Conservation (phyloP, 768 basidiomycete genomes). For the Suillus bovinus region DNA sequence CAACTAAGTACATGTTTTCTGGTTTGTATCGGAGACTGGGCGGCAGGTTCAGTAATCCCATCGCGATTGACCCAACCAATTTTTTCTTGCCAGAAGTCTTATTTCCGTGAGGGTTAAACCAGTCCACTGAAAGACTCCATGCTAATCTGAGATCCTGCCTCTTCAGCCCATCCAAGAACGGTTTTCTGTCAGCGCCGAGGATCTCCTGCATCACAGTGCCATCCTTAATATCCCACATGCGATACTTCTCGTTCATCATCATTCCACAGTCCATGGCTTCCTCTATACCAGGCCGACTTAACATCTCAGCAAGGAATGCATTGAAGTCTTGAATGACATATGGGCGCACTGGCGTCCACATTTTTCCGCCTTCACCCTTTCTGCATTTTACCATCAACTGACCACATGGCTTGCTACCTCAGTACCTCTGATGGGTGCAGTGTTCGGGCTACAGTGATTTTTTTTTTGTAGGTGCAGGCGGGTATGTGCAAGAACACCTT, state of each 20-base stretch:
- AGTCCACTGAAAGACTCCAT: slow-evolving; percentile 36
- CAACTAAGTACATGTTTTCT: slow-evolving; percentile 42
- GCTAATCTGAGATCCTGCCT: slow-evolving; percentile 14
- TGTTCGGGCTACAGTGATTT: slow-evolving; percentile 18
- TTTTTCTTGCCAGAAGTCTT: slow-evolving; percentile 31
- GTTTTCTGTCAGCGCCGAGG: slow-evolving; percentile 25
- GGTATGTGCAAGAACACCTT: slow-evolving; percentile 27
- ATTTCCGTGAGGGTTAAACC: slow-evolving; percentile 38
- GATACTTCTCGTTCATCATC: slow-evolving; percentile 1
- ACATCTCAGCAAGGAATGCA: slow-evolving; percentile 28
- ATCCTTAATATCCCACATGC: slow-evolving; percentile 29
- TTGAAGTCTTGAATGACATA: slow-evolving; percentile 30
- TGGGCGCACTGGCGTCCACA: slow-evolving; percentile 9
- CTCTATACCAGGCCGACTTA: slow-evolving; percentile 29
- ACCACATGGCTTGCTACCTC: slow-evolving; percentile 19
- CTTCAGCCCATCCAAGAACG: slow-evolving; percentile 16
- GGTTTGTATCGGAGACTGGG: slow-evolving; percentile 28
- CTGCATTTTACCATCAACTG: slow-evolving; percentile 6
- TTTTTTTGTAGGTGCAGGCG: slow-evolving; percentile 4
- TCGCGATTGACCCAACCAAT: slow-evolving; percentile 18
- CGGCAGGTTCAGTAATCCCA: slow-evolving; percentile 34
- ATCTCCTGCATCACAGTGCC: slow-evolving; percentile 27
- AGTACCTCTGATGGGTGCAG: slow-evolving; percentile 22
- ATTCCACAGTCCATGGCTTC: slow-evolving; percentile 24
- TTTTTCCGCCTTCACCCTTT: neutral